Evolutionary conservation across 2,329 filamentous ascomycete genomes (phyloP), one percentile per base, ranked within the genome.

Genomic region (Periconia sp.): DNA sequence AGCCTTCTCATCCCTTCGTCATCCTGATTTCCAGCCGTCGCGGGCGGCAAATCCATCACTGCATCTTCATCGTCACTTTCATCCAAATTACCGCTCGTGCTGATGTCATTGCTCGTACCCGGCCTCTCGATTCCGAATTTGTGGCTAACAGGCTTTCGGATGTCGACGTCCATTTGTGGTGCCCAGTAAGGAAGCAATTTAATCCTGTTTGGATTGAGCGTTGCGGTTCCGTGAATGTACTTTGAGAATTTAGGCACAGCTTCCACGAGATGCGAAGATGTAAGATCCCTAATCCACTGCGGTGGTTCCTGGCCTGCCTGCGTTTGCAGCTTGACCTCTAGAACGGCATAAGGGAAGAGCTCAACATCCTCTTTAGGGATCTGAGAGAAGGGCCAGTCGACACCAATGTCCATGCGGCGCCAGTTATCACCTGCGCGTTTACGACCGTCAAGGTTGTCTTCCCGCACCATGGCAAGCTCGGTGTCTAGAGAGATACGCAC

Each of bases 181-280:
- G 92, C 89, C 94, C 94, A 99, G 77, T 89, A 99, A 1, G 94
- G 94, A 5, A 99, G 78, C 10, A 99, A 79, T 34, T 96, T 78
- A 70, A 99, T 99, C 41, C 88, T 84, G 31, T 85, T 81, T 0
- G 92, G 92, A 69, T 96, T 95, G 32, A 99, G 74, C 9, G 84
- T 88, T 8, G 92, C 92, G 2, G 87, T 91, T 46, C 94, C 94
- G 70, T 99, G 94, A 45, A 99, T 97, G 70, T 97, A 99, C 74
- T 99, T 99, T 64, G 91, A 96, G 73, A 97, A 99, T 68, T 99
- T 99, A 50, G 94, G 94, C 2, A 99, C 92, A n/a, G 94, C 92
- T 73, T 99, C 94, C 2, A 99, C 94, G 12, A 99, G 80, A 73
- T 99, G 94, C 50, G 91, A 96, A 10, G 89, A 82, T 31, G 91